phyloP scores from a whole-genome alignment of 192 early-diverging fungal genomes.

The Obelidium mucronatum region DNA sequence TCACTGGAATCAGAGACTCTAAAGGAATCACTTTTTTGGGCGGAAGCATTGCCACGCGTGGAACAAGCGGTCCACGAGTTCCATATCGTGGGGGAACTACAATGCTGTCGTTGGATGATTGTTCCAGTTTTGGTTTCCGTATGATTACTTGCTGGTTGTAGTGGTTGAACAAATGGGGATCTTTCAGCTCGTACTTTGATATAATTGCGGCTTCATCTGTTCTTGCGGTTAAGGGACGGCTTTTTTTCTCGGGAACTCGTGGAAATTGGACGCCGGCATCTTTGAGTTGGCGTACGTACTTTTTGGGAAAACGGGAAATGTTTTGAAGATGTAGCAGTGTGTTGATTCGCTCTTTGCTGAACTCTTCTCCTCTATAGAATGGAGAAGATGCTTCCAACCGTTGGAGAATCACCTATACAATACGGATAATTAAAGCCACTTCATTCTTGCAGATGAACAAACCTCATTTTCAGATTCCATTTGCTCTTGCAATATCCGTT shows the following conservation, averaged over 20 bases:
- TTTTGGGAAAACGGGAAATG: conserved; percentile 26
- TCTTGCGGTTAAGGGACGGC: not conserved
- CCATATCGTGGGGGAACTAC: not conserved
- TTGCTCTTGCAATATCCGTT: conserved; percentile 19
- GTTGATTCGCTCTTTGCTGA: conserved; percentile 17
- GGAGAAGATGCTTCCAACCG: conserved; percentile 16
- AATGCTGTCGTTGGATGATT: not conserved
- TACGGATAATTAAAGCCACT: not conserved
- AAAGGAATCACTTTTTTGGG: conserved; percentile 16
- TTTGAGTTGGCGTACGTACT: conserved; percentile 15
- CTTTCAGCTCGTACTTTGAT: not conserved
- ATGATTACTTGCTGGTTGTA: not conserved
- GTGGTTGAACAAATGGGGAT: not conserved
- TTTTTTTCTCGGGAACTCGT: not conserved
- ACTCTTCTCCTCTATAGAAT: conserved; percentile 2
- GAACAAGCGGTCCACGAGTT: conserved; percentile 18
- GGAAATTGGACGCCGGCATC: conserved; percentile 22
- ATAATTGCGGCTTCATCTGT: not conserved
- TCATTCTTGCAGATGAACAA: not conserved
- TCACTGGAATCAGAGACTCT: not conserved
- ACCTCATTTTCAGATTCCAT: conserved; percentile 33
- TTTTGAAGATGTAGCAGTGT: conserved; percentile 28
- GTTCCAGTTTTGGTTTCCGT: not conserved
- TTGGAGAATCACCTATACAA: conserved; percentile 8
- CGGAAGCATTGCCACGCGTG: conserved; percentile 16